A percentile compares a stretch with the other conserved stretches of the same genome.
Evolutionary conservation across 306 rosid genomes (phyloP).

Genomic region (Quercus gilva): DNA sequence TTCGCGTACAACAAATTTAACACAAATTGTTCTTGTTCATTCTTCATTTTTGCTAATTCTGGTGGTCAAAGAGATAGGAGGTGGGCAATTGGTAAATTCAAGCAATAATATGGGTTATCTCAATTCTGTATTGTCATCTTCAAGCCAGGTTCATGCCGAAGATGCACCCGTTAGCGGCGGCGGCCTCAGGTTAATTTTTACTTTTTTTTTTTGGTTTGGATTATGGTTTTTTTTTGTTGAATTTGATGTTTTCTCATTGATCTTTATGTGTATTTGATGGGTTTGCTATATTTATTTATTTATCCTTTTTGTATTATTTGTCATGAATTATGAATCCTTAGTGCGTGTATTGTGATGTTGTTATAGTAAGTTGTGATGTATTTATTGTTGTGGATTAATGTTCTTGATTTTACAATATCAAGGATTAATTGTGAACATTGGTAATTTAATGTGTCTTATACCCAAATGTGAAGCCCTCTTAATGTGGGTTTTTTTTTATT

Average conservation of each 20-base stretch:
- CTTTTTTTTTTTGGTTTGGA: constrained; percentile 10
- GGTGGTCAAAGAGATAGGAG: constrained; percentile 25
- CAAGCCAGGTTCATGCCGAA: constrained; percentile 66
- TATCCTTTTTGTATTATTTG: background rate
- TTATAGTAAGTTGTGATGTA: background rate
- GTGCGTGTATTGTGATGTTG: background rate
- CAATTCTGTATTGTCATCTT: constrained; percentile 69
- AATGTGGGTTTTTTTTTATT: background rate
- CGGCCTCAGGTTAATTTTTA: constrained; percentile 63
- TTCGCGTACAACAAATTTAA: constrained; percentile 22
- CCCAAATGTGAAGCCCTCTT: constrained; percentile 7
- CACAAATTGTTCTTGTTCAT: constrained; percentile 25
- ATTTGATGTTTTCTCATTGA: background rate
- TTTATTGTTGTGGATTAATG: background rate
- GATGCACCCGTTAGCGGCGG: constrained; percentile 86
- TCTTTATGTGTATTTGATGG: background rate
- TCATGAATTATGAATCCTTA: background rate
- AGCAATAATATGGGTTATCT: constrained; percentile 76
- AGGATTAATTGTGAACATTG: constrained; percentile 1
- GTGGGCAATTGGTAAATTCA: constrained; percentile 44
- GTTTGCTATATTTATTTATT: background rate
- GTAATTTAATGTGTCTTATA: background rate
- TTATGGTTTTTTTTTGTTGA: constrained; percentile 10
- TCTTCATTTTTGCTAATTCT: constrained; percentile 22
- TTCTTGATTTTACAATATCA: background rate